phyloP scores from a whole-genome alignment of 1,284 basidiomycete genomes.

The Boletus nobilissimus region DNA sequence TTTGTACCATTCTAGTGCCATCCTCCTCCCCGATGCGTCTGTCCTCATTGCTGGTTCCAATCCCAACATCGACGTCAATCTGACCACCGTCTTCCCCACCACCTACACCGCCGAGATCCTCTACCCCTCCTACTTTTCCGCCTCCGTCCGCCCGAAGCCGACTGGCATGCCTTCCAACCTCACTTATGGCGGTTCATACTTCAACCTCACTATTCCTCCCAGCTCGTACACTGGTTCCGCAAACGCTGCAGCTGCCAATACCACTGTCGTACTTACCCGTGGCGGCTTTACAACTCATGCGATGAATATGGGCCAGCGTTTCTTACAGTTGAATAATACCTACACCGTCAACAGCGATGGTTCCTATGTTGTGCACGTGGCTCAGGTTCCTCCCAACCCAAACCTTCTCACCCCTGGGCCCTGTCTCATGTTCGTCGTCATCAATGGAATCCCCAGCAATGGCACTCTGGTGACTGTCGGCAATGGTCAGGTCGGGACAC shows the following conservation, averaged over 20 bases:
- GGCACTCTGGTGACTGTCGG: slow-evolving; percentile 83
- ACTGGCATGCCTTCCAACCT: slow-evolving; percentile 78
- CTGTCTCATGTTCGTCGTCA: slow-evolving; percentile 81
- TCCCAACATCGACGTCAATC: slow-evolving; percentile 89
- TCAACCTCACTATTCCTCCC: slow-evolving; percentile 72
- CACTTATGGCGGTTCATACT: slow-evolving; percentile 87
- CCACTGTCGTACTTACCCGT: slow-evolving; percentile 84
- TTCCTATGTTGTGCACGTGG: slow-evolving; percentile 77
- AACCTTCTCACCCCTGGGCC: slow-evolving; percentile 90
- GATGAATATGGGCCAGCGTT: slow-evolving; percentile 94
- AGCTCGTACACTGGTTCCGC: slow-evolving; percentile 72
- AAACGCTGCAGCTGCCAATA: slow-evolving; percentile 77
- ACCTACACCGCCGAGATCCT: slow-evolving; percentile 90
- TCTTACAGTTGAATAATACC: slow-evolving; percentile 79
- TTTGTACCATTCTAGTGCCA: slow-evolving; percentile 90
- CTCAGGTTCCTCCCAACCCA: slow-evolving; percentile 84
- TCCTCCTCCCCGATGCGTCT: slow-evolving; percentile 88
- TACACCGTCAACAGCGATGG: slow-evolving; percentile 85
- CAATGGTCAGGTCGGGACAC: slow-evolving; percentile 78
- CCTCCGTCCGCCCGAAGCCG: slow-evolving; percentile 76
- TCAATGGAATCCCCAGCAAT: slow-evolving; percentile 86
- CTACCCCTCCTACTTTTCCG: slow-evolving; percentile 86
- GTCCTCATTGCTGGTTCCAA: slow-evolving; percentile 93
- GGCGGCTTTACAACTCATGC: slow-evolving; percentile 95
- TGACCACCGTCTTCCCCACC: slow-evolving; percentile 79